Evolutionary conservation across 352 stramenopile species (phyloP).

Genomic region (Phytophthora ramorum): DNA sequence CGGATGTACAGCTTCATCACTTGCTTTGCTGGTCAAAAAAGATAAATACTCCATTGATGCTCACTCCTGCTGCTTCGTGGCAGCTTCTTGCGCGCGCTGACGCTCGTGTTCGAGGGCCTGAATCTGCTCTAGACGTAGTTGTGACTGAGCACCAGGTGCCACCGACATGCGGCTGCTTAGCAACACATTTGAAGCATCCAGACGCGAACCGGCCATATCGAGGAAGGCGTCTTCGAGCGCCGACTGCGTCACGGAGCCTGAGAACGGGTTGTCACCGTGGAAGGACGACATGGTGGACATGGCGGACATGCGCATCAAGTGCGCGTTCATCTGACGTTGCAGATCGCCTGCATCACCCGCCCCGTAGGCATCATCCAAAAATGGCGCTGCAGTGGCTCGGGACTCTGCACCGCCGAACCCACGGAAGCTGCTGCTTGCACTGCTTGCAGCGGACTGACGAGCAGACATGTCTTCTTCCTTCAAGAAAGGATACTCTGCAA

Average conservation of each 20-base stretch:
- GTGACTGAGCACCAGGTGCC: constrained; percentile 31
- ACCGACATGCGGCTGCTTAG: constrained; percentile 60
- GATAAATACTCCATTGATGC: constrained; percentile 43
- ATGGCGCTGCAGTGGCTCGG: constrained; percentile 20
- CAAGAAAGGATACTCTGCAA: constrained; percentile 69
- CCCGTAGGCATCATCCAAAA: constrained; percentile 43
- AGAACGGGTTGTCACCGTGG: constrained; percentile 66
- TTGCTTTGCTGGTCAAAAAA: constrained; percentile 30
- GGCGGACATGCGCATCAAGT: constrained; percentile 59
- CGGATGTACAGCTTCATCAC: constrained; percentile 15
- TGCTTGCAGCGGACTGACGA: constrained; percentile 36
- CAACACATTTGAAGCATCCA: constrained; percentile 80
- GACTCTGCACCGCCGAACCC: constrained; percentile 13
- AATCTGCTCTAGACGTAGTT: constrained; percentile 32
- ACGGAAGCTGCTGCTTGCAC: constrained; percentile 23
- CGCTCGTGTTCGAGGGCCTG: constrained; percentile 29
- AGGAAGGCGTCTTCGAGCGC: constrained; percentile 86
- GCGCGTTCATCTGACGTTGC: constrained; percentile 55
- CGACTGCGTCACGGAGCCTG: constrained; percentile 78
- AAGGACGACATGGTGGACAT: constrained; percentile 68
- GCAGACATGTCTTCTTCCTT: constrained; percentile 60
- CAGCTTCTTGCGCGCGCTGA: constrained; percentile 15
- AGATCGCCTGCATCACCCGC: constrained; percentile 36
- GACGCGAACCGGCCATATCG: constrained; percentile 81
- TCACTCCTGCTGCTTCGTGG: constrained; percentile 23